Evolutionary conservation across 805 yeast genomes (phyloP), one percentile per base, ranked within the genome.

Genomic region (Candida railenensis): DNA sequence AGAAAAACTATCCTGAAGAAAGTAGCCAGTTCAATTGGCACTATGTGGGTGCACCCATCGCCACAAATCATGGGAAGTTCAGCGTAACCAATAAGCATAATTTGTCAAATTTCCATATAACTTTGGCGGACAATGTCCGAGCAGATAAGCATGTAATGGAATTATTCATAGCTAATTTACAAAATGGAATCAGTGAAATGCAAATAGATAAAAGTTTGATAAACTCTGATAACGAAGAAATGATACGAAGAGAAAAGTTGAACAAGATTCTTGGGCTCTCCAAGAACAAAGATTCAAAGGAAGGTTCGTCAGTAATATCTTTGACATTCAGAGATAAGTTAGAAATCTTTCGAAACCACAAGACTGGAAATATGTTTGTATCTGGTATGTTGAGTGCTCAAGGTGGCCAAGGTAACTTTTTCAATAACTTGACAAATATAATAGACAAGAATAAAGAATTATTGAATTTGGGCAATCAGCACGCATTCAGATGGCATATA

Each of bases 21-120:
- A 32, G 49, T 15, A 14, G 30, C 9, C 34, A 44, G 8, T 53
- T 41, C 37, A 42, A 47, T 19, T 53, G 56, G 56, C 47, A 43
- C 19, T 42, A 43, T 12, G 39, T 46, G 12, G 52, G 50, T 4
- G 40, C 37, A 8, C 47, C 49, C 4, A 32, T 40, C 9, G 36
- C 40, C 9, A 32, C 42, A n/a, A 30, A 40, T 3, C 39, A 34
- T 12, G 52, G 52, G 5, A 40, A 32, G 28, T 49, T 43, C 36
- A 37, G 46, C 16, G 22, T 53, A 9, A 48, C 46, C 15, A 51
- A 53, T 30, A 43, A 42, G 9, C 40, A 47, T 19, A 38, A 44
- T 18, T 25, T 49, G 11, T 18, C 48, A 21, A 39, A 43, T 21
- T 46, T 48, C 37, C 56, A 53, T 30, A 51, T 53, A 20, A 44